phyloP scores from a whole-genome alignment of 176 grass and related monocot species.

The Rhynchospora pubera region DNA sequence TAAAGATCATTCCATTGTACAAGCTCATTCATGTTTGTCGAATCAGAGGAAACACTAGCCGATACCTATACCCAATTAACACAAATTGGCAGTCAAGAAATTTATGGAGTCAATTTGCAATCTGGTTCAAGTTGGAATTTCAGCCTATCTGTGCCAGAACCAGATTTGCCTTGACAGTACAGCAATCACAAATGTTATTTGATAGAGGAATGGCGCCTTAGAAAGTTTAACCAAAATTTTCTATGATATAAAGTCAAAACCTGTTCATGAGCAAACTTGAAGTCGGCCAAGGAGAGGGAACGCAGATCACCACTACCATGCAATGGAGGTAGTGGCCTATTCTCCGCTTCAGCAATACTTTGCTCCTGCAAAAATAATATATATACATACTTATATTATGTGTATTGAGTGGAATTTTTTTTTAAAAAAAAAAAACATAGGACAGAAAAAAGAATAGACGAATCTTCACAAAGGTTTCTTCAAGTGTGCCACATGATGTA shows the following conservation, averaged over 20 bases:
- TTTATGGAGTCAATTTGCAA: constrained; percentile 5
- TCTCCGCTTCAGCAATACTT: constrained; percentile 53
- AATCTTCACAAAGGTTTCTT: neutral
- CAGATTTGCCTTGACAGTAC: neutral
- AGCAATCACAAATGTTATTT: neutral
- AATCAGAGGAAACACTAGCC: constrained; percentile 91
- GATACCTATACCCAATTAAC: constrained; percentile 56
- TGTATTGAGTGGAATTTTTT: neutral
- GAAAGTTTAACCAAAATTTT: neutral
- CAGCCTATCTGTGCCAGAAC: neutral
- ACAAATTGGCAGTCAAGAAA: neutral
- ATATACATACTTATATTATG: no score
- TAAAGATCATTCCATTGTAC: constrained; percentile 87
- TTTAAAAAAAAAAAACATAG: neutral
- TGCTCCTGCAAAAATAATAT: constrained; percentile 50
- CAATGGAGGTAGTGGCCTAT: constrained; percentile 43
- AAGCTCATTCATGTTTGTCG: constrained; percentile 83
- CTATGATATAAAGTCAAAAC: constrained; percentile 20
- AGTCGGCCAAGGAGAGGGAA: constrained; percentile 53
- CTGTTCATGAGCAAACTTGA: constrained; percentile 88
- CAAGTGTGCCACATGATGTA: neutral
- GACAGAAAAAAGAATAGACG: neutral
- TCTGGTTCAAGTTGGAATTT: neutral
- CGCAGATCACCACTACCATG: constrained; percentile 56
- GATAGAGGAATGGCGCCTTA: neutral